Evolutionary conservation across 148 eudicot species (phyloP).

Genomic region (Heliamphora exappendiculata): DNA sequence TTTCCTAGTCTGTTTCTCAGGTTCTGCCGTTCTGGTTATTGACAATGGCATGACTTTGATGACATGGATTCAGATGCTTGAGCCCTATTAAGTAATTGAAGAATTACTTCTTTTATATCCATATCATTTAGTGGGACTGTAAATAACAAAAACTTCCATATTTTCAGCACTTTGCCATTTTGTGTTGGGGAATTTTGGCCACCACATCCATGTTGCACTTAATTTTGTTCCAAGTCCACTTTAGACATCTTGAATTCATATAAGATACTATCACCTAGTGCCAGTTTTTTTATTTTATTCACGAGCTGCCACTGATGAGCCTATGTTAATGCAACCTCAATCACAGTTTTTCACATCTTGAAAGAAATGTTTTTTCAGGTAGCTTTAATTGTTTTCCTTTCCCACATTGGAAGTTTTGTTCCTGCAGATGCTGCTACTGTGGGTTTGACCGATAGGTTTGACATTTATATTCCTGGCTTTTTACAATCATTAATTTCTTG

Average conservation of each 20-base stretch:
- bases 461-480: background rate
- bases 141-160: background rate
- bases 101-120: background rate
- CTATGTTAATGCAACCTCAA: background rate
- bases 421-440: constrained; percentile 96
- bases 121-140: background rate
- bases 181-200: background rate
- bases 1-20: background rate
- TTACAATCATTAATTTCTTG: constrained; percentile 6
- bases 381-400: constrained; percentile 91
- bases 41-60: background rate
- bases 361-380: constrained; percentile 38
- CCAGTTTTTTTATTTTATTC: background rate
- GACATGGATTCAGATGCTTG: background rate
- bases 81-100: background rate
- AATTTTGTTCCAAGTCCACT: background rate
- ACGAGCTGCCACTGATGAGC: background rate
- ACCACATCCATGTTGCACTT: background rate
- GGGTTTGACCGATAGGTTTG: constrained; percentile 91
- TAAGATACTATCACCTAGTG: background rate
- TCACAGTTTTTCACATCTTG: background rate
- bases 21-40: background rate
- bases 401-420: constrained; percentile 97
- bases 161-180: background rate
- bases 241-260: constrained; percentile 4